phyloP scores from a whole-genome alignment of 768 basidiomycete genomes.

The Kwoniella mangroviensis region DNA sequence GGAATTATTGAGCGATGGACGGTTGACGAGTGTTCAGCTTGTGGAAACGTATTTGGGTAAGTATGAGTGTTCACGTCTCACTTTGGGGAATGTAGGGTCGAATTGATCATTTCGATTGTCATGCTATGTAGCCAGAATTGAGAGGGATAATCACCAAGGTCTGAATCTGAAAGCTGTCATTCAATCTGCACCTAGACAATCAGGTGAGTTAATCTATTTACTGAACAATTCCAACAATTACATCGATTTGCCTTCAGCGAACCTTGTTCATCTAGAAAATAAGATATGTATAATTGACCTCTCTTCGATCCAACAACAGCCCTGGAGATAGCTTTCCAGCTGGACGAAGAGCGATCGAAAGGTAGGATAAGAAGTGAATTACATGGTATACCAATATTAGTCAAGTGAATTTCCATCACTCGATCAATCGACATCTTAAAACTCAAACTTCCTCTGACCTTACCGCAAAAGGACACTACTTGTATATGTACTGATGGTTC shows the following conservation, averaged over 20 bases:
- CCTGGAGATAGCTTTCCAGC: constrained; percentile 33
- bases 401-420: constrained; percentile 28
- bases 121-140: constrained; percentile 31
- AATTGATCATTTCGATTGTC: too few relatives aligned
- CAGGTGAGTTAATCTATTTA: constrained; percentile 2
- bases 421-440: background rate
- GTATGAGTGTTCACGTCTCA: background rate
- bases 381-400: constrained; percentile 50
- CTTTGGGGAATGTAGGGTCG: too few relatives aligned
- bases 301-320: constrained; percentile 2
- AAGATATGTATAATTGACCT: background rate
- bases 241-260: too few relatives aligned
- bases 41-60: constrained; percentile 36
- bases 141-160: constrained; percentile 41
- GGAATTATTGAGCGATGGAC: constrained; percentile 32
- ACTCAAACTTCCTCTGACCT: too few relatives aligned
- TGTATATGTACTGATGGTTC: background rate
- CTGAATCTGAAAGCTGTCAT: constrained; percentile 47
- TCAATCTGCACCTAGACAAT: constrained; percentile 41
- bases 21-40: constrained; percentile 39
- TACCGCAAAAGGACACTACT: too few relatives aligned
- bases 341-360: constrained; percentile 38
- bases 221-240: too few relatives aligned
- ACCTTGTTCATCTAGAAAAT: too few relatives aligned
- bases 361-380: constrained; percentile 28